phyloP scores from a whole-genome alignment of 805 yeast genomes.

The Saccharomycodes ludwigii region DNA sequence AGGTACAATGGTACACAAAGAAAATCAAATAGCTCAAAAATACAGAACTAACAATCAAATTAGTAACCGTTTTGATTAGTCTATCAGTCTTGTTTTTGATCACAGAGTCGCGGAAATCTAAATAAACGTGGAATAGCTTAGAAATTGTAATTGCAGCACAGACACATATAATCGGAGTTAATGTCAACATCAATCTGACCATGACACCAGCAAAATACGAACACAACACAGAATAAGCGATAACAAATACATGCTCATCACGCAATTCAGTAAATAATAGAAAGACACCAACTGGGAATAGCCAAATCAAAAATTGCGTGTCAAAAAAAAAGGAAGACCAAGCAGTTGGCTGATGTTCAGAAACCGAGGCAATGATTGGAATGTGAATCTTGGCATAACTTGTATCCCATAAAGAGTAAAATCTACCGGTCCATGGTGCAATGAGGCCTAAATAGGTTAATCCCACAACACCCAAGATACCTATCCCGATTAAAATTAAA shows the following conservation, averaged over 20 bases:
- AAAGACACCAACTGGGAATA: slow-evolving; percentile 96
- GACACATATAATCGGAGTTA: slow-evolving; percentile 94
- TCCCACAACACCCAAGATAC: slow-evolving; percentile 57
- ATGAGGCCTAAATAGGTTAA: slow-evolving; percentile 86
- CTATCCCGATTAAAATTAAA: slow-evolving; percentile 41
- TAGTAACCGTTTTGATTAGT: slow-evolving; percentile 26
- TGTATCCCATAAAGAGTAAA: slow-evolving; percentile 97
- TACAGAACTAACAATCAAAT: slow-evolving; percentile 48
- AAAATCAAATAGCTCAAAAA: slow-evolving; percentile 63
- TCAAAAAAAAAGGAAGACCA: slow-evolving; percentile 98
- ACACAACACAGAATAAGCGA: slow-evolving; percentile 85
- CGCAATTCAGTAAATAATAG: slow-evolving; percentile 78
- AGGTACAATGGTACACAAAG: slow-evolving; percentile 90
- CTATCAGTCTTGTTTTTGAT: slow-evolving; percentile 1
- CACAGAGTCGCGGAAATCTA: slow-evolving; percentile 54
- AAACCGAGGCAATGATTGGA: slow-evolving; percentile 96
- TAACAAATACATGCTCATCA: slow-evolving; percentile 86
- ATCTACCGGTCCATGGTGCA: slow-evolving; percentile 99
- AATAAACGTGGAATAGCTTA: slow-evolving; percentile 69
- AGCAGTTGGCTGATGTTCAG: slow-evolving; percentile 99
- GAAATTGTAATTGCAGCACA: slow-evolving; percentile 83
- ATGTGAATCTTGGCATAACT: slow-evolving; percentile 95
- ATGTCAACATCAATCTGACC: slow-evolving; percentile 94
- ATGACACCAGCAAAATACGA: slow-evolving; percentile 98
- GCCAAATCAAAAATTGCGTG: slow-evolving; percentile 85